These are phyloP conservation scores for Plasmodium gaboni DNA, from an alignment of 169 alveolate genomes.

Conservation along the genomic window DNA sequence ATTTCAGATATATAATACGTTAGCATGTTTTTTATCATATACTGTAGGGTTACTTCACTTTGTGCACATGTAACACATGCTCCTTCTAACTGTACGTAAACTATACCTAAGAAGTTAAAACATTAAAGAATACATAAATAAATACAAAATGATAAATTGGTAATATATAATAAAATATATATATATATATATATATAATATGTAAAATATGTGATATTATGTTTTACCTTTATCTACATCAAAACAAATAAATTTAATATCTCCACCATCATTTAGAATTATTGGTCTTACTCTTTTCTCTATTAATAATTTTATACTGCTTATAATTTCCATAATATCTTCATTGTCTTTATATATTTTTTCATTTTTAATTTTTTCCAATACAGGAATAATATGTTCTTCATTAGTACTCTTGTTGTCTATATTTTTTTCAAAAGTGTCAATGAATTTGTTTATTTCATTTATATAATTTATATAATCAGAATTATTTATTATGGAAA, in stretches of 20 bases:
- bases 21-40: constrained; percentile 86
- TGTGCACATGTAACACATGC: constrained; percentile 87
- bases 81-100: constrained; percentile 85
- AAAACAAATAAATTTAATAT: constrained; percentile 81
- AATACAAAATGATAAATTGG: not conserved
- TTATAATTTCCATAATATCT: constrained; percentile 80
- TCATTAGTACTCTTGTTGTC: constrained; percentile 20
- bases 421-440: constrained; percentile 40
- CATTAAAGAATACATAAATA: not conserved
- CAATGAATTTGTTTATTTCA: constrained; percentile 58
- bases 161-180: not conserved
- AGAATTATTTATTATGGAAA: constrained; percentile 39
- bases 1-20: constrained; percentile 85
- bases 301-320: constrained; percentile 81
- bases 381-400: constrained; percentile 47
- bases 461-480: constrained; percentile 65
- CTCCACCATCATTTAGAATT: constrained; percentile 86
- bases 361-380: constrained; percentile 70
- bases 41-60: constrained; percentile 85
- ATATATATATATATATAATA: not conserved
- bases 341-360: constrained; percentile 54
- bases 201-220: not conserved
- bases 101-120: constrained; percentile 76
- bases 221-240: constrained; percentile 81
- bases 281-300: constrained; percentile 86